These are phyloP conservation scores for Neurospora sp. DNA, from an alignment of 2,329 filamentous ascomycete genomes.

Conservation along the genomic window DNA sequence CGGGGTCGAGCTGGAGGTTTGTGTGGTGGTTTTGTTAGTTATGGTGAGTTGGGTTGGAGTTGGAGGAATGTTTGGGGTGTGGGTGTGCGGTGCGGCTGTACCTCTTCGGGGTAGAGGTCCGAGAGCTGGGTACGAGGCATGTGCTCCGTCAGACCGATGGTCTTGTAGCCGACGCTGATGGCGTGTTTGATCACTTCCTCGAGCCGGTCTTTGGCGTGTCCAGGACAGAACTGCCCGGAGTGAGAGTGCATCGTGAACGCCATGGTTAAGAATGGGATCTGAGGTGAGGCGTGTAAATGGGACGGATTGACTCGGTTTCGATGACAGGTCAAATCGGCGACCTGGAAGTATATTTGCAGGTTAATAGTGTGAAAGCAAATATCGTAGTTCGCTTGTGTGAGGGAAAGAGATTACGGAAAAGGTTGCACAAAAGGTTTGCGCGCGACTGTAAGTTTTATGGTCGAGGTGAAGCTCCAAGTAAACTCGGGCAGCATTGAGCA, in stretches of 20 bases:
- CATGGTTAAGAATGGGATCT: slow-evolving; percentile 42
- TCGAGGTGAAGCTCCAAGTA: neutral
- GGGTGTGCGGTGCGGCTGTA: slow-evolving; percentile 20
- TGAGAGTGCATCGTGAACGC: slow-evolving; percentile 97
- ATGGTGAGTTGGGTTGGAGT: neutral
- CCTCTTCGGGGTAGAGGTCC: slow-evolving; percentile 92
- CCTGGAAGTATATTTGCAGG: neutral
- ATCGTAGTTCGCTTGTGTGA: neutral
- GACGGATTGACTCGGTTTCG: neutral
- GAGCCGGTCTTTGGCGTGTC: slow-evolving; percentile 75
- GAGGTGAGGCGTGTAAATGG: neutral
- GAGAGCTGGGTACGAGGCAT: slow-evolving; percentile 67
- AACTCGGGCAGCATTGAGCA: neutral
- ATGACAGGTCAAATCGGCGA: neutral
- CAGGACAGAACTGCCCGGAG: slow-evolving; percentile 91
- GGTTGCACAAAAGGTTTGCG: neutral
- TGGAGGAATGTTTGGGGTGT: neutral
- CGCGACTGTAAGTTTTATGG: neutral
- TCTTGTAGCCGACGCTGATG: slow-evolving; percentile 66
- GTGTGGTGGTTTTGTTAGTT: slow-evolving; percentile 5
- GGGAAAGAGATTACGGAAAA: neutral
- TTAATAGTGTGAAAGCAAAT: neutral
- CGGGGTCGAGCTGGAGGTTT: slow-evolving; percentile 34
- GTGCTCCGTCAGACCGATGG: slow-evolving; percentile 86
- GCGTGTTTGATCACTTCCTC: slow-evolving; percentile 76